Conservation (phyloP, 257 asterid genomes). For the Rehmannia glutinosa region DNA sequence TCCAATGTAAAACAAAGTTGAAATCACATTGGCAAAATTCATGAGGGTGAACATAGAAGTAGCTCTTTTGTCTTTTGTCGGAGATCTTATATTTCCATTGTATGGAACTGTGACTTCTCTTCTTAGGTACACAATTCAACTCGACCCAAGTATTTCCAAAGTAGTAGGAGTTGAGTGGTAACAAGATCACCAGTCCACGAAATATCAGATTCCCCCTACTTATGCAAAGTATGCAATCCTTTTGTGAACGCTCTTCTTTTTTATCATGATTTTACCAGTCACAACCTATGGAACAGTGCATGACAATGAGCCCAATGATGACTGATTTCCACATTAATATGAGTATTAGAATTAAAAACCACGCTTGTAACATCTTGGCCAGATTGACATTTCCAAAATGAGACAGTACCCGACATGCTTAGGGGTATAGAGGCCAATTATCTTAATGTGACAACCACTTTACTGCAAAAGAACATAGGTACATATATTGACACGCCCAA, state of each 20-base stretch:
- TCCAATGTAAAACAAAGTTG: too few relatives aligned
- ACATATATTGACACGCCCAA: constrained; percentile 2
- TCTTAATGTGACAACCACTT: constrained; percentile 1
- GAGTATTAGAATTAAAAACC: not conserved
- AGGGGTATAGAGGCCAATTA: constrained; percentile 2
- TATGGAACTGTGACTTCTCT: too few relatives aligned
- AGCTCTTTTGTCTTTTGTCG: too few relatives aligned
- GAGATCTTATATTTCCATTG: too few relatives aligned
- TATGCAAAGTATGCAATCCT: not conserved
- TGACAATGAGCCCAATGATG: not conserved
- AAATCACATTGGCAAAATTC: too few relatives aligned
- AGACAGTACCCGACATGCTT: not conserved
- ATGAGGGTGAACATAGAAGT: too few relatives aligned
- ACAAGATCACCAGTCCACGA: too few relatives aligned
- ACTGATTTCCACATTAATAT: not conserved
- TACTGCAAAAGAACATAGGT: not conserved
- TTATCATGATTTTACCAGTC: not conserved
- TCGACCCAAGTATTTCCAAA: too few relatives aligned
- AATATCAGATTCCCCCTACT: too few relatives aligned
- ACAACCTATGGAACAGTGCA: not conserved
- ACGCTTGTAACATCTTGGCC: constrained; percentile 4
- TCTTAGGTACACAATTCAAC: too few relatives aligned
- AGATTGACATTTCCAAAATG: not conserved
- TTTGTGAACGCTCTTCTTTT: not conserved
- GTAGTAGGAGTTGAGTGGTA: too few relatives aligned